Base-by-base conservation (phyloP, 768 basidiomycete species). In the Suillus hirtellus region DNA sequence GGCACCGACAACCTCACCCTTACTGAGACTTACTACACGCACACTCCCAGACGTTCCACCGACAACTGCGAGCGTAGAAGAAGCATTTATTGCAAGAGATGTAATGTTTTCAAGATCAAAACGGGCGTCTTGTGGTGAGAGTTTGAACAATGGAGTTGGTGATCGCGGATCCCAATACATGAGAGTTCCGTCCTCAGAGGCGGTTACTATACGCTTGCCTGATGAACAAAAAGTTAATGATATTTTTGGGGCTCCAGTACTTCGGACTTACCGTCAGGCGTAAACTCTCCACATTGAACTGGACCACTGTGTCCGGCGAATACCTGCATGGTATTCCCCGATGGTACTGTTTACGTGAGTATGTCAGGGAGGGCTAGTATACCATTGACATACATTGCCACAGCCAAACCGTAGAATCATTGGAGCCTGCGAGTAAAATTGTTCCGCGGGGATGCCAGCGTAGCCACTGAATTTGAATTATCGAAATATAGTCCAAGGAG, bases 401-500 rank as follows among this genome's bases (percentile, higher is more conserved):
- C 67, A 99, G 79, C 97, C 97, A 99, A 31, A 95, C 87, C 0
- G 92, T 96, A 8, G 89, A 85, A 75, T 99, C 96, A 68, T 96
- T 93, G 9, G 93, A 90, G 47, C 97, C 97, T 1, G 92, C 95
- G 5, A 98, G 82, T 0, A 99, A 83, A 2, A 96, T 89, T 44
- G 81, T 77, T 6, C 96, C 97, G 73, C 89, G 96, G 0, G 97
- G 97, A 80, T 99, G 97, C 96, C 96, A 99, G 78, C 87, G 82
- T 58, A 99, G 71, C 84, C 93, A 98, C 96, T 98, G 63, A 21
- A 64, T 6, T 63, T 98, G 63, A 24, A 64, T 6, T 62, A 40
- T 27, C 40, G n/a, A 47, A 50, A 11, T 49, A 38, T 53, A 46
- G 38, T 63, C 6, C 55, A 19, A 55, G 38, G 43, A 19, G 17